A percentile compares a stretch with the other conserved stretches of the same genome.
Evolutionary conservation across 1,284 basidiomycete genomes (phyloP).

Genomic region (Ceratobasidium sp.): DNA sequence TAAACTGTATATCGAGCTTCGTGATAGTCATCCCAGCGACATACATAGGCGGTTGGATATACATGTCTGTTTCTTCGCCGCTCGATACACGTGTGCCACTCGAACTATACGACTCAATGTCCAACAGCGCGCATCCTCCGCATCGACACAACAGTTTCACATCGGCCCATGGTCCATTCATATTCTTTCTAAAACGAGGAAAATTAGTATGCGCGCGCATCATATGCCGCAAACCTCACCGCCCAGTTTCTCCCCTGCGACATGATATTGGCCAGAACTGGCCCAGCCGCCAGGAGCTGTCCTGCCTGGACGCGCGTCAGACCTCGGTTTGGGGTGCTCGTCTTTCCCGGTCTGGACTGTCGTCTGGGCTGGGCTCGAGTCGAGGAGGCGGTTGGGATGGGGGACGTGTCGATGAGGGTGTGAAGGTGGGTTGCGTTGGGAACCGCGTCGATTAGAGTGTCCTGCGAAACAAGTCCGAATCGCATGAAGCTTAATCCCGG

Average conservation of each 20-base stretch:
- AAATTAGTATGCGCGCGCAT: conserved; percentile 35
- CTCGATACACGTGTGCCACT: not conserved
- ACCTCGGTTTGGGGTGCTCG: conserved; percentile 10
- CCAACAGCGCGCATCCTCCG: conserved; percentile 36
- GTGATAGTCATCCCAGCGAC: not conserved
- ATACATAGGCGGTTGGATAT: conserved; percentile 16
- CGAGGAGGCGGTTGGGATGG: conserved; percentile 13
- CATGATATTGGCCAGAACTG: conserved; percentile 33
- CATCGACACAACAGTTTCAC: conserved; percentile 40
- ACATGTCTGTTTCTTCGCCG: conserved; percentile 2
- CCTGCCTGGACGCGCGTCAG: conserved; percentile 35
- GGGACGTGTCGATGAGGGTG: conserved; percentile 41
- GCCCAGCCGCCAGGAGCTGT: conserved; percentile 31
- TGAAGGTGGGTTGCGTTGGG: conserved; percentile 29
- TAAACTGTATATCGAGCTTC: conserved; percentile 14
- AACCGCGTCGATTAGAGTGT: conserved; percentile 38
- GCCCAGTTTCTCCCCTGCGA: conserved; percentile 40
- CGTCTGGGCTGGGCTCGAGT: conserved; percentile 1
- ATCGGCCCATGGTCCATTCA: conserved; percentile 24
- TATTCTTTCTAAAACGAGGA: conserved; percentile 30
- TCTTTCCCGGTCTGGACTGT: conserved; percentile 11
- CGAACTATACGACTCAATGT: conserved; percentile 9
- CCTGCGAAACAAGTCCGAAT: conserved; percentile 28
- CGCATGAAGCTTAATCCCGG: conserved; percentile 9
- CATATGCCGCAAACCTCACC: conserved; percentile 17